Conservation (phyloP, 1,284 basidiomycete species). For the Cutaneotrichosporon curvatum region DNA sequence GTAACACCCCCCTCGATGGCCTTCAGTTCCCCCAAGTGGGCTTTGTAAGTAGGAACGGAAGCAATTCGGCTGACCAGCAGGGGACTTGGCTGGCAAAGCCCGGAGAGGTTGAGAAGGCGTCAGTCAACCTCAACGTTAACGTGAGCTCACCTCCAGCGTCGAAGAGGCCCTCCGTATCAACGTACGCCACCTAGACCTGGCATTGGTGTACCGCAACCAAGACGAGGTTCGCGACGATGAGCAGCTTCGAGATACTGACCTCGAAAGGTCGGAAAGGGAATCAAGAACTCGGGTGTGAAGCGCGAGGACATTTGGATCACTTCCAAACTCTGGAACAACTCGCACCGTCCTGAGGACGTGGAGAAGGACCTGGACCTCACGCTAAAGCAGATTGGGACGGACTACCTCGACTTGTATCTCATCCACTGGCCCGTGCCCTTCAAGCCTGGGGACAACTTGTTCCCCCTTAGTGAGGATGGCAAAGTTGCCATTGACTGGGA, state of each 20-base stretch:
- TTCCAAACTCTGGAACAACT: constrained; percentile 52
- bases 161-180: constrained; percentile 64
- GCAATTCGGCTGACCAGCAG: not conserved
- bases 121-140: not conserved
- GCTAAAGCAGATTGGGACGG: constrained; percentile 60
- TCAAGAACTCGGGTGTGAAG: constrained; percentile 67
- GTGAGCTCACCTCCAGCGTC: constrained; percentile 41
- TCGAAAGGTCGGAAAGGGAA: constrained; percentile 57
- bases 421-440: constrained; percentile 86
- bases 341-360: constrained; percentile 48
- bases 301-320: constrained; percentile 79
- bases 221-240: not conserved
- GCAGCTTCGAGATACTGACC: not conserved
- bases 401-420: constrained; percentile 75
- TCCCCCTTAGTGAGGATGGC: constrained; percentile 45
- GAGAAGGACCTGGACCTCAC: constrained; percentile 69
- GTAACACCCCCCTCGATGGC: constrained; percentile 16
- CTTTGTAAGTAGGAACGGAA: constrained; percentile 46
- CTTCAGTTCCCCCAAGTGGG: constrained; percentile 60
- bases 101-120: constrained; percentile 57
- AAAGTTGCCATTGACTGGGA: constrained; percentile 24
- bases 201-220: constrained; percentile 54
- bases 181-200: constrained; percentile 72
- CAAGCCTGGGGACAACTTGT: constrained; percentile 55
- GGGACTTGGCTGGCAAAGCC: constrained; percentile 44